A percentile compares a stretch with the other conserved stretches of the same genome.
Conservation (phyloP, 75 land plant genomes). For the Selaginella moellendorffii region DNA sequence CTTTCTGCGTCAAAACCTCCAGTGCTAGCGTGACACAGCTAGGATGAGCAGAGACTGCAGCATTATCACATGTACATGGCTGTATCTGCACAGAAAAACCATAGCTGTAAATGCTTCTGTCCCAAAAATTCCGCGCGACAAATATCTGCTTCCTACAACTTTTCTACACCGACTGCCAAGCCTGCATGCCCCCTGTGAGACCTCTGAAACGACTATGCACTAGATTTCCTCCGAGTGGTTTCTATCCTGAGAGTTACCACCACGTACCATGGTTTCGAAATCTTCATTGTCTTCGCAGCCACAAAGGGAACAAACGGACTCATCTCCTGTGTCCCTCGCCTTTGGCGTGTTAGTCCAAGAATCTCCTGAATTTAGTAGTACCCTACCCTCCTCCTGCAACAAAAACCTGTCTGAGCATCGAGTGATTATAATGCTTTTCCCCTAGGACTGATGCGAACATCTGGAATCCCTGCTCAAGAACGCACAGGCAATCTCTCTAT, state of each 20-base stretch:
- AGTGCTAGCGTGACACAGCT: constrained; percentile 12
- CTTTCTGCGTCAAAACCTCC: constrained; percentile 8
- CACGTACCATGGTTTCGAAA: constrained; percentile 23
- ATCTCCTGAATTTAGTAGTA: constrained; percentile 12
- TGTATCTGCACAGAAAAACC: constrained; percentile 11
- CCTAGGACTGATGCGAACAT: no score
- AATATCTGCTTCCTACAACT: not conserved
- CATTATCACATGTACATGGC: constrained; percentile 22
- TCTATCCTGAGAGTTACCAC: no score
- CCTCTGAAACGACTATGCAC: no score
- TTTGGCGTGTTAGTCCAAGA: constrained; percentile 13
- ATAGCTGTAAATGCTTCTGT: not conserved
- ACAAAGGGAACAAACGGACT: constrained; percentile 22
- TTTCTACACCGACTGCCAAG: no score
- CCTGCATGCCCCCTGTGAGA: not conserved
- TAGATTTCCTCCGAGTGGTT: no score
- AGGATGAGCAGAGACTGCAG: constrained; percentile 19
- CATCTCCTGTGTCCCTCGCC: constrained; percentile 4
- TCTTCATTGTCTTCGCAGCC: constrained; percentile 34
- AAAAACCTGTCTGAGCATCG: not conserved
- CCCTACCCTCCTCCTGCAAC: constrained; percentile 18
- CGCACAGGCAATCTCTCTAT: no score
- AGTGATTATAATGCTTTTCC: no score
- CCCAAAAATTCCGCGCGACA: not conserved
- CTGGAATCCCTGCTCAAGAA: no score